Percentiles rank a stretch among this genome's conserved stretches.
Evolutionary conservation across 306 rosid species (phyloP).

Genomic region (Albizia julibrissin): DNA sequence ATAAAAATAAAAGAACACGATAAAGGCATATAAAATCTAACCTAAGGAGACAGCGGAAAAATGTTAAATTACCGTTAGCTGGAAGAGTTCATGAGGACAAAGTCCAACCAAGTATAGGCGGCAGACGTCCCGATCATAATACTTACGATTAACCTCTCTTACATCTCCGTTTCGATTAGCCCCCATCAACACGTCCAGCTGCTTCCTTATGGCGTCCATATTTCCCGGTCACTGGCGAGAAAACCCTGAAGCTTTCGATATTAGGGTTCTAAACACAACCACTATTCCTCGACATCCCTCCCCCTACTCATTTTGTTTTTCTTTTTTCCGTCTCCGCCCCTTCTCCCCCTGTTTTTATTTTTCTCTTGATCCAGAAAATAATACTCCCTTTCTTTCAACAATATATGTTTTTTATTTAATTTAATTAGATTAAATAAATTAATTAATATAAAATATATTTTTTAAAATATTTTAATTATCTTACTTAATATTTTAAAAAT

Average conservation of each 20-base stretch:
- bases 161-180: constrained; percentile 99
- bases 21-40: not conserved
- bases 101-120: constrained; percentile 96
- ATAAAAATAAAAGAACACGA: not conserved
- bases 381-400: too few species aligned
- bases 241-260: not conserved
- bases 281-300: not conserved
- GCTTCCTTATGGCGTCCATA: constrained; percentile 97
- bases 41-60: not conserved
- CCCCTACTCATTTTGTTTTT: not conserved
- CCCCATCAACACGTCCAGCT: constrained; percentile 97
- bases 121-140: constrained; percentile 94
- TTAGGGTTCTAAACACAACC: constrained; percentile 24
- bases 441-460: too few species aligned
- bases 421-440: too few species aligned
- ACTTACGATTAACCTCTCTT: constrained; percentile 94
- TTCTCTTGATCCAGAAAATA: not conserved
- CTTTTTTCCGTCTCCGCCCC: not conserved
- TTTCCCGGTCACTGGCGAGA: not conserved
- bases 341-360: not conserved
- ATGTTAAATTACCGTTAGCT: constrained; percentile 69
- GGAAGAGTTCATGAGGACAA: constrained; percentile 98
- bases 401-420: too few species aligned
- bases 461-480: too few species aligned
- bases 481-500: too few species aligned